Conservation (phyloP, 1,284 basidiomycete species). For the Cerioporus squamosus region DNA sequence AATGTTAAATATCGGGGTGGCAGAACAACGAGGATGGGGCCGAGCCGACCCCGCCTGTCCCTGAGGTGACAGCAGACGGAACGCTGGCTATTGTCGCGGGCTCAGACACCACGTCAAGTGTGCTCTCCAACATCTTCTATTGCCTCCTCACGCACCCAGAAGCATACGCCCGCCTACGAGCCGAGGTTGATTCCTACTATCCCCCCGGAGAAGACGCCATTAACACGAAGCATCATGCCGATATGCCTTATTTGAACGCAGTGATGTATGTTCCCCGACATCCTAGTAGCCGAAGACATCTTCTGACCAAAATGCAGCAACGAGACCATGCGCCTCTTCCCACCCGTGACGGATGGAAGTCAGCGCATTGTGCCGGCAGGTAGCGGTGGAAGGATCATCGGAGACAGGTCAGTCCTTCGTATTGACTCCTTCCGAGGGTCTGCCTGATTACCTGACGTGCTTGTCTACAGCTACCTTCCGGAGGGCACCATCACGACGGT, state of each 20-base stretch:
- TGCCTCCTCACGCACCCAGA: conserved; percentile 29
- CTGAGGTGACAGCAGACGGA: conserved; percentile 25
- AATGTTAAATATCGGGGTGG: conserved; percentile 2
- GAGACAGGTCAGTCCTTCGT: conserved; percentile 31
- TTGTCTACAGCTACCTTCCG: conserved; percentile 27
- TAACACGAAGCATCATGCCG: conserved; percentile 28
- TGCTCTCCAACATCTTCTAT: conserved; percentile 29
- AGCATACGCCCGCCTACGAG: conserved; percentile 27
- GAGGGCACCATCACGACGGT: conserved; percentile 34
- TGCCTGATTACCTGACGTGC: neutral
- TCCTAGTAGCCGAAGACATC: neutral
- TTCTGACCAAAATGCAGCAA: conserved; percentile 45
- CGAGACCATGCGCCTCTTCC: conserved; percentile 59
- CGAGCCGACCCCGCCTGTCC: conserved; percentile 21
- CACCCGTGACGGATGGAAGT: conserved; percentile 58
- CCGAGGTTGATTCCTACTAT: conserved; percentile 36
- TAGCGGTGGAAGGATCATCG: conserved; percentile 29
- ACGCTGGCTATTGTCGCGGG: conserved; percentile 32
- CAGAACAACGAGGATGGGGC: conserved; percentile 32
- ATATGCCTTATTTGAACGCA: conserved; percentile 39
- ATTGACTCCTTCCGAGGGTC: neutral
- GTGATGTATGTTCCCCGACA: conserved; percentile 31
- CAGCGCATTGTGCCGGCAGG: conserved; percentile 46
- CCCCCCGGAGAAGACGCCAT: conserved; percentile 32
- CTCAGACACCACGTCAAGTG: conserved; percentile 37